Evolutionary conservation across 202 grass and related monocot genomes (phyloP).

Genomic region (Hordeum pubiflorum): DNA sequence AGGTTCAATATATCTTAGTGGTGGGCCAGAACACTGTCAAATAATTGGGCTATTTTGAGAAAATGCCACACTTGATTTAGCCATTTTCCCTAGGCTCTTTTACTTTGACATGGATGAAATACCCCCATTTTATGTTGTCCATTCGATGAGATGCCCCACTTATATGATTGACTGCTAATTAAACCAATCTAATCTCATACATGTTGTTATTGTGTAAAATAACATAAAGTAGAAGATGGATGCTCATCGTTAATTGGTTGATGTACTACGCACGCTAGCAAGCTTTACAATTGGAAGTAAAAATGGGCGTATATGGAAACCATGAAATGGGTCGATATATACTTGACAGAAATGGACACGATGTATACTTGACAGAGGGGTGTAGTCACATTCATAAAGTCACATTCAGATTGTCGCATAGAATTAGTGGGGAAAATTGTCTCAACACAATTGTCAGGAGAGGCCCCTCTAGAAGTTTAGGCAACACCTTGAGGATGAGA

Average conservation of each 20-base stretch:
- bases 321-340: background rate
- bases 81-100: background rate
- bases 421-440: too few relatives aligned
- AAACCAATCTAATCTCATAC: background rate
- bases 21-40: too few relatives aligned
- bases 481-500: too few relatives aligned
- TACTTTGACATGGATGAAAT: background rate
- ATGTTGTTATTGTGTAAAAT: background rate
- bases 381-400: background rate
- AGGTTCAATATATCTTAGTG: background rate
- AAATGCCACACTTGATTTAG: background rate
- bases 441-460: too few relatives aligned
- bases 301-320: background rate
- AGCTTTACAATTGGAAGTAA: background rate
- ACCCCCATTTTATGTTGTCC: too few relatives aligned
- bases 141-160: too few relatives aligned
- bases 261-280: background rate
- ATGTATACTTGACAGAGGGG: background rate
- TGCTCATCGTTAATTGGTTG: background rate
- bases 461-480: too few relatives aligned
- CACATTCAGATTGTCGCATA: background rate
- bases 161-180: background rate
- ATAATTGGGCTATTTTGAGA: too few relatives aligned
- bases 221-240: background rate
- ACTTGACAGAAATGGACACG: background rate